Conservation (phyloP, 2,329 filamentous ascomycete genomes). For the Trichoderma oligosporum region DNA sequence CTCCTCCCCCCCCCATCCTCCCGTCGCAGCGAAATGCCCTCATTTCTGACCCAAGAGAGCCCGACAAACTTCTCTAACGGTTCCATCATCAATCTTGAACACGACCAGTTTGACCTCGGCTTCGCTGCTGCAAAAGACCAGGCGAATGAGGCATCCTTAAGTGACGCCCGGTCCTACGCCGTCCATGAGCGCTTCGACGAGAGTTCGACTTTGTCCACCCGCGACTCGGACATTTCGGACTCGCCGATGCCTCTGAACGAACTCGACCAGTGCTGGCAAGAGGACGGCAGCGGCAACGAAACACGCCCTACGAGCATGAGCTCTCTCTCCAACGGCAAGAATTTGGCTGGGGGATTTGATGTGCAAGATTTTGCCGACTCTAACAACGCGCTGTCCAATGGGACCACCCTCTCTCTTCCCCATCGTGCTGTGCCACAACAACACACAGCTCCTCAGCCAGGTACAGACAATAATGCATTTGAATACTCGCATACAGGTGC, state of each 20-base stretch:
- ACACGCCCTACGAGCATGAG: conserved; percentile 53
- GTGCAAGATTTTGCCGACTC: conserved; percentile 27
- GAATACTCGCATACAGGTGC: conserved; percentile 7
- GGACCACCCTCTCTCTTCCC: conserved; percentile 25
- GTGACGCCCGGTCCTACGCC: conserved; percentile 43
- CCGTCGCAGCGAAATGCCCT: conserved; percentile 46
- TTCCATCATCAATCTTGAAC: conserved; percentile 45
- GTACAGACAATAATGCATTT: conserved; percentile 22
- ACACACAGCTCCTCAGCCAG: conserved; percentile 12
- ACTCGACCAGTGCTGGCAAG: conserved; percentile 17
- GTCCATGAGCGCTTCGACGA: conserved; percentile 54
- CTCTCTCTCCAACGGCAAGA: conserved; percentile 55
- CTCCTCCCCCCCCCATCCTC: too few relatives aligned
- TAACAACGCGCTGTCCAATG: conserved; percentile 29
- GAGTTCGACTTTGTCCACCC: conserved; percentile 50
- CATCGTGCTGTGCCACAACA: conserved; percentile 31
- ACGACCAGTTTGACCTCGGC: conserved; percentile 35
- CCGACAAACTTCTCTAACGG: conserved; percentile 40
- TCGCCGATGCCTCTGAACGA: conserved; percentile 42
- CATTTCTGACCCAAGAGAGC: conserved; percentile 49
- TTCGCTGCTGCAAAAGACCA: conserved; percentile 34
- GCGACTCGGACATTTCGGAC: conserved; percentile 51
- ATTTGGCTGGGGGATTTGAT: conserved; percentile 33
- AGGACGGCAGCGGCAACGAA: conserved; percentile 29
- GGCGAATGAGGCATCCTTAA: conserved; percentile 36